Evolutionary conservation across 306 rosid species (phyloP).

Genomic region (Morella rubra): DNA sequence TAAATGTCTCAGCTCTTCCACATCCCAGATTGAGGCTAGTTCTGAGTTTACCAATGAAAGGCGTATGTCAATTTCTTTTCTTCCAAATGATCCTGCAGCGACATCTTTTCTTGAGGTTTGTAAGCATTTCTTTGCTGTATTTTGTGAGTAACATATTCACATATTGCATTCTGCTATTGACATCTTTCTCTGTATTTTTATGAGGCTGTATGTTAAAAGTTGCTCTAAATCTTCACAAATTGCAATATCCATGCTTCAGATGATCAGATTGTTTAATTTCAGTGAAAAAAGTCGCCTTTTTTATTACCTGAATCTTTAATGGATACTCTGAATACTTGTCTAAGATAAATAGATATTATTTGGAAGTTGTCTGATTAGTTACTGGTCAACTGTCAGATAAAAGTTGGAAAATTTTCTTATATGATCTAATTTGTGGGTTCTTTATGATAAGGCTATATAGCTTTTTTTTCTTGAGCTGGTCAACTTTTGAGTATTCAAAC

Average conservation of each 20-base stretch:
- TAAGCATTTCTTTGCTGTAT: not conserved
- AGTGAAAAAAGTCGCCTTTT: not conserved
- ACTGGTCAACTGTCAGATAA: not conserved
- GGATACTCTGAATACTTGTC: not conserved
- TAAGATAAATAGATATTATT: not conserved
- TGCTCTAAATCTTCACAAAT: not conserved
- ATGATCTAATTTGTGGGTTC: not conserved
- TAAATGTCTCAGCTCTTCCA: conserved; percentile 31
- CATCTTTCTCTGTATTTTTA: not conserved
- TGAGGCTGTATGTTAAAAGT: not conserved
- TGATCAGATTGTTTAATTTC: not conserved
- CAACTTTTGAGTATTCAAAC: not conserved
- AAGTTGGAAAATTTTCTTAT: not conserved
- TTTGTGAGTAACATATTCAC: not conserved
- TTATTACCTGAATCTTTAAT: not conserved
- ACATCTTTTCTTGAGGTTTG: conserved; percentile 77
- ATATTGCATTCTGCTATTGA: not conserved
- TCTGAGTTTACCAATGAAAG: conserved; percentile 63
- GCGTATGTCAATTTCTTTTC: conserved; percentile 64
- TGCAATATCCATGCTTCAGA: not conserved
- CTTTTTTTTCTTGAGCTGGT: not conserved
- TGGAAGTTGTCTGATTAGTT: not conserved
- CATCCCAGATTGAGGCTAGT: conserved; percentile 67
- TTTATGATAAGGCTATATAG: not conserved
- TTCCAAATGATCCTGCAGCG: conserved; percentile 67